Percentiles rank a stretch among this genome's conserved stretches.
Evolutionary conservation across 495 filamentous ascomycete genomes (phyloP).

Genomic region (Xylaria bambusicola): DNA sequence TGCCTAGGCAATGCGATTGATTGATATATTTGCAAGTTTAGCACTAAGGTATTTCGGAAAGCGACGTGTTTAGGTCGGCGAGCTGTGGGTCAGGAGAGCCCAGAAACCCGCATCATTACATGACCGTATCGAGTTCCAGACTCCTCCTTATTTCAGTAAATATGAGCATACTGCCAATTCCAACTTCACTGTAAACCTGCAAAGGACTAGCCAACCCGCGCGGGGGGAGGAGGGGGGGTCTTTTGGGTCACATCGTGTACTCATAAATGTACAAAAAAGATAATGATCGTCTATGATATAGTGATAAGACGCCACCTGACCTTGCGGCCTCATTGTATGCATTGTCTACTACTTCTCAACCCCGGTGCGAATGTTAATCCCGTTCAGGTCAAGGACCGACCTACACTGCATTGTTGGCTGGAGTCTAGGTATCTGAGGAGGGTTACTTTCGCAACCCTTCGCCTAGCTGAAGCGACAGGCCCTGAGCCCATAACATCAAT

Average conservation of each 20-base stretch:
- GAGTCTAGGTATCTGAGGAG: constrained; percentile 1
- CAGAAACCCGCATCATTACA: too few relatives aligned
- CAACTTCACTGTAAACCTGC: background rate
- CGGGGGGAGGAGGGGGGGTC: background rate
- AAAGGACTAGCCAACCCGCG: constrained; percentile 9
- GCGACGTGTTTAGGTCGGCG: background rate
- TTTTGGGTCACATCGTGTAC: constrained; percentile 19
- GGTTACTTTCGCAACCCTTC: constrained; percentile 9
- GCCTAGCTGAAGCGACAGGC: background rate
- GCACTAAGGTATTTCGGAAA: constrained; percentile 11
- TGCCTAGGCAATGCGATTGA: too few relatives aligned
- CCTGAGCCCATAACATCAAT: background rate
- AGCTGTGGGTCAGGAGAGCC: too few relatives aligned
- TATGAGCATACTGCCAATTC: background rate
- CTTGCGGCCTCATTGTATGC: background rate
- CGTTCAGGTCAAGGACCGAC: too few relatives aligned
- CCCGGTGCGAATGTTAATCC: too few relatives aligned
- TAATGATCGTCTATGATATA: constrained; percentile 3
- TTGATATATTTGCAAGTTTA: too few relatives aligned
- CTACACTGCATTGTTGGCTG: background rate
- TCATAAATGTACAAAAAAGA: background rate
- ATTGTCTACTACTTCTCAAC: background rate
- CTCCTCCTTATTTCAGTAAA: background rate
- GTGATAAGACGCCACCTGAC: background rate
- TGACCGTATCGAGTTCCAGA: background rate